phyloP scores from a whole-genome alignment of 1,284 basidiomycete genomes.

The Sporisorium iseilematis-ciliati region DNA sequence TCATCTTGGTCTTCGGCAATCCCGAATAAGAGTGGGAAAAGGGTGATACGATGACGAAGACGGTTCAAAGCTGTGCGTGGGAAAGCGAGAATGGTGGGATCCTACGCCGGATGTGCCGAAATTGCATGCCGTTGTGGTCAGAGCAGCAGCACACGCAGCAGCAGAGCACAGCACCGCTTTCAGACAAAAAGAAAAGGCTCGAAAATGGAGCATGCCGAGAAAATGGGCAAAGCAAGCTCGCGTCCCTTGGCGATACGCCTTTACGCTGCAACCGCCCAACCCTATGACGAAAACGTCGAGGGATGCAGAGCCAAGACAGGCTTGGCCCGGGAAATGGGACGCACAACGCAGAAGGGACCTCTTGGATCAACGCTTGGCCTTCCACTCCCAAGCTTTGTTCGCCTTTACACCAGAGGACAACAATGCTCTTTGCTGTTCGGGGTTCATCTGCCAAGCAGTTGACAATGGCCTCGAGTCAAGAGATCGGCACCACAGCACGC shows the following conservation, averaged over 20 bases:
- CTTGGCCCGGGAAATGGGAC: not conserved
- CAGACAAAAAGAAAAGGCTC: not conserved
- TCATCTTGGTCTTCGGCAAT: too few relatives aligned
- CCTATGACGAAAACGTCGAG: conserved; percentile 5
- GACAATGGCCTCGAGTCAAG: too few relatives aligned
- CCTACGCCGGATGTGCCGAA: conserved; percentile 1
- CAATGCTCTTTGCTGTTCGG: too few relatives aligned
- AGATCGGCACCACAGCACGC: too few relatives aligned
- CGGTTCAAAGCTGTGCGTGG: not conserved
- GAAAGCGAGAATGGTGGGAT: not conserved
- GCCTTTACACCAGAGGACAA: too few relatives aligned
- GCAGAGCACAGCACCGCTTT: not conserved
- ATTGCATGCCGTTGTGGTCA: not conserved
- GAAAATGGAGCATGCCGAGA: conserved; percentile 3
- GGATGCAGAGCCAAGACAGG: conserved; percentile 4
- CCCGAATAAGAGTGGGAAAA: too few relatives aligned
- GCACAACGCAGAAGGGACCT: not conserved
- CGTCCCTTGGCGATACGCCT: conserved; percentile 1
- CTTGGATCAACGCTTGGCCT: not conserved
- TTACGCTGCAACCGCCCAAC: not conserved
- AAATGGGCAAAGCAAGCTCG: not conserved
- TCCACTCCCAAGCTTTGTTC: not conserved
- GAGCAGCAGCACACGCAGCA: not conserved
- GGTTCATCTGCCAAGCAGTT: too few relatives aligned
- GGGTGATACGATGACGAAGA: conserved; percentile 6